Conservation (phyloP, 2,329 filamentous ascomycete genomes). For the Metarhizium brunneum region DNA sequence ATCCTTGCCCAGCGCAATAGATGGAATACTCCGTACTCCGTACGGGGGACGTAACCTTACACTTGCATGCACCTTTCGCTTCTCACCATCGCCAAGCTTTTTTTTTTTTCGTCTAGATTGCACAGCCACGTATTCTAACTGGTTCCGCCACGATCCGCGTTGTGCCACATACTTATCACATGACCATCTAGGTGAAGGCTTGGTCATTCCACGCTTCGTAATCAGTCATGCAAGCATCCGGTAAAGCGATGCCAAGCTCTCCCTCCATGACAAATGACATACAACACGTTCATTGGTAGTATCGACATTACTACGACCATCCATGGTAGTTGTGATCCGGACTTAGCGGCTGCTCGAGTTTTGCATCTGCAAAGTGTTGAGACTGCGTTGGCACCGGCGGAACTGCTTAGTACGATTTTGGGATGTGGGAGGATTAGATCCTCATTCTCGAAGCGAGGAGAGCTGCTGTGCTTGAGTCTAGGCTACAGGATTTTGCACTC, state of each 20-base stretch:
- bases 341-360: no score
- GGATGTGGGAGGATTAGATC: no score
- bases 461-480: no score
- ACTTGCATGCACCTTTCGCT: not conserved
- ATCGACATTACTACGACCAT: no score
- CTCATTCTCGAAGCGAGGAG: no score
- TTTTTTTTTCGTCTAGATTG: not conserved
- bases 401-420: no score
- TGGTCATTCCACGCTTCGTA: not conserved
- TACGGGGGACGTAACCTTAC: not conserved
- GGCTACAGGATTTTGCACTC: no score
- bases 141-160: constrained; percentile 16
- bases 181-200: constrained; percentile 9
- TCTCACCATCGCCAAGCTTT: constrained; percentile 5
- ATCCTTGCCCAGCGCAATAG: constrained; percentile 10
- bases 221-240: not conserved
- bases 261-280: no score
- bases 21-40: not conserved
- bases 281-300: no score
- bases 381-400: no score
- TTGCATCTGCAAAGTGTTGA: no score
- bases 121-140: constrained; percentile 15
- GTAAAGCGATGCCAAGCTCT: not conserved
- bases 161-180: constrained; percentile 14
- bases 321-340: no score